Base-by-base conservation (phyloP, 2,329 filamentous ascomycete species). In the Dothiorella sarmentorum region DNA sequence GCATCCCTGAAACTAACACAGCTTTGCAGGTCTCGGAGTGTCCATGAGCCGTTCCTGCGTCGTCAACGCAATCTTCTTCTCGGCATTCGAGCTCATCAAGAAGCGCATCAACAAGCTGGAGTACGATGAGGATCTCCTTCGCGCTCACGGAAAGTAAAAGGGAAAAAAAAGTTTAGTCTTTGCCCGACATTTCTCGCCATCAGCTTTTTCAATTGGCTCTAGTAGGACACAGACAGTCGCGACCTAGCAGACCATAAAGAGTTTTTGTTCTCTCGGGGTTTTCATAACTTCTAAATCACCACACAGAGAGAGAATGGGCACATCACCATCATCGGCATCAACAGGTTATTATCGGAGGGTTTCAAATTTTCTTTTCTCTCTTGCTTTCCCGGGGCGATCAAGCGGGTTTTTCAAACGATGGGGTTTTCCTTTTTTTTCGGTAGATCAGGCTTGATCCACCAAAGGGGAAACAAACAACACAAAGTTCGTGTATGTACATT, bases 31-130 rank as follows among this genome's bases (percentile, higher is more conserved):
- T 27, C 80, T 95, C 3, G 89, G 86, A 20, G 90, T 94, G 24
- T 92, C 89, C 35, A 92, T 94, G 85, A 82, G 85, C 64, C 85
- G 90, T 58, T 92, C 89, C 11, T 91, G 88, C 67, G 80, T 90
- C 55, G 86, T 94, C 65, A 95, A 95, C 71, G 89, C 90, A 64
- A 89, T 95, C 67, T 95, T 95, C 80, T 95, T 95, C 76, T 91
- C 89, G 42, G 88, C 86, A 37, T 95, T 94, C 70, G 90, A 95
- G 75, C 86, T 90, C 66, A 82, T 90, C 66, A 94, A 94, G 74
- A 81, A 80, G 67, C 70, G 72, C 52, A 78, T 82, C 69, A 81
- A 81, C 61, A 63, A 61, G 7, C 66, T 76, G 63, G 64, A 68
- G 11, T 66, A 71, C 38, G 71, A 75, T 52, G 71, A 75, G 35